These are phyloP conservation scores for Entophlyctis helioformis DNA, from an alignment of 192 early-diverging fungal species.

Conservation along the genomic window DNA sequence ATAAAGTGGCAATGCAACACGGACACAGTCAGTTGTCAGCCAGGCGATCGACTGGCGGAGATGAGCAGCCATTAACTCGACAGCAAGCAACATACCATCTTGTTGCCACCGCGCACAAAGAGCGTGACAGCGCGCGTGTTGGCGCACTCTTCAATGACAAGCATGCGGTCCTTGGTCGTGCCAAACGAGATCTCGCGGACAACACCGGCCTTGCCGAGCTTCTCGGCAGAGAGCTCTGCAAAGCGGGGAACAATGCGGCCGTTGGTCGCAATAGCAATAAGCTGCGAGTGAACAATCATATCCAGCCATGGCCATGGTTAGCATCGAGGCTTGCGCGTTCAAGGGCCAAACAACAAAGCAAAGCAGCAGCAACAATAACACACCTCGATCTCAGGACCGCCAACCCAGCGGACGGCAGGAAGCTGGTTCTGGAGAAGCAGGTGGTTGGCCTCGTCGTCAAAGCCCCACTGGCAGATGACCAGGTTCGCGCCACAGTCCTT, in stretches of 20 bases:
- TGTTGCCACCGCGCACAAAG: slow-evolving; percentile 96
- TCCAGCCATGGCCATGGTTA: neutral
- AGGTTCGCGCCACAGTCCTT: slow-evolving; percentile 97
- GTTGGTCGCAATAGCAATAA: slow-evolving; percentile 99
- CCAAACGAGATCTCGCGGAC: slow-evolving; percentile 94
- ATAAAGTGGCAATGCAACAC: neutral
- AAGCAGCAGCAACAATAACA: neutral
- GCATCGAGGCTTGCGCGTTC: neutral
- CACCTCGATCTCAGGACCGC: slow-evolving; percentile 97
- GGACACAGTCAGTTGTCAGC: neutral
- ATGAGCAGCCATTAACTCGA: neutral
- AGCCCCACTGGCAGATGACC: slow-evolving; percentile 99
- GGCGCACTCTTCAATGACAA: slow-evolving; percentile 98
- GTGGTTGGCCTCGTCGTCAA: slow-evolving; percentile 99
- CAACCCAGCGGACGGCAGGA: slow-evolving; percentile 98
- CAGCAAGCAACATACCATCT: slow-evolving; percentile 56
- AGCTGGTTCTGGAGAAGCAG: slow-evolving; percentile 94
- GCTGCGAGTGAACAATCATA: slow-evolving; percentile 26
- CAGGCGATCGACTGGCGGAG: too few relatives aligned
- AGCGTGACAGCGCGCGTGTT: slow-evolving; percentile 96
- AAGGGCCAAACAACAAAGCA: slow-evolving; percentile 3
- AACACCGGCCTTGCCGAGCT: slow-evolving; percentile 87
- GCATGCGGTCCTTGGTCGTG: slow-evolving; percentile 98
- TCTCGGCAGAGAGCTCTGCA: slow-evolving; percentile 76
- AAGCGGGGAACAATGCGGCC: slow-evolving; percentile 99